Conservation (phyloP, 2,329 filamentous ascomycete species). For the Corniculantispora saksenae region DNA sequence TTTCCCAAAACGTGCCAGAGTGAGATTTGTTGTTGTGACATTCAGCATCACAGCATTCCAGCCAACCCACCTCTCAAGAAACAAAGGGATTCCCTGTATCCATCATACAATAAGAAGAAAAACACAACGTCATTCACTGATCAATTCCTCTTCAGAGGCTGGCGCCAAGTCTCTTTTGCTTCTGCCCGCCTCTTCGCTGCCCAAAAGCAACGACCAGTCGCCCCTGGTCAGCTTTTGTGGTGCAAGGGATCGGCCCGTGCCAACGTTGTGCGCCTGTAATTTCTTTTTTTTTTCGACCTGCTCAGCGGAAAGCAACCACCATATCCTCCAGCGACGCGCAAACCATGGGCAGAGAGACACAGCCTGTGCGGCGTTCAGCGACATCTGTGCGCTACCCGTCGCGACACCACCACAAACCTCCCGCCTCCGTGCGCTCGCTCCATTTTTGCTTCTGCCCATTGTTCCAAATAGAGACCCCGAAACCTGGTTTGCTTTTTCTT, state of each 20-base stretch:
- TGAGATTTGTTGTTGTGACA: not conserved
- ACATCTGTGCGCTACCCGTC: conserved; percentile 6
- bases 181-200: not conserved
- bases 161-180: not conserved
- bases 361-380: no score
- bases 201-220: not conserved
- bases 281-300: no score
- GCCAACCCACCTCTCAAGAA: not conserved
- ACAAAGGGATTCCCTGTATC: not conserved
- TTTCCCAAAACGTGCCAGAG: not conserved
- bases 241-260: conserved; percentile 15
- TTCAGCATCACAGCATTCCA: conserved; percentile 7
- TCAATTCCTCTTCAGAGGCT: not conserved
- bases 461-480: not conserved
- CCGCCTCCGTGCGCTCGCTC: not conserved
- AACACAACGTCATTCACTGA: not conserved
- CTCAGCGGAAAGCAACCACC: not conserved
- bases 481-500: conserved; percentile 8
- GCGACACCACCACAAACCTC: not conserved
- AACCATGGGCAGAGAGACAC: not conserved
- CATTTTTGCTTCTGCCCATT: conserved; percentile 12
- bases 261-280: conserved; percentile 3
- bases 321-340: not conserved
- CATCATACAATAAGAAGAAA: not conserved
- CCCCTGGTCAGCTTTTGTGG: not conserved